Conservation (phyloP, 2,329 filamentous ascomycete genomes). For the Epichloe gansuensis region DNA sequence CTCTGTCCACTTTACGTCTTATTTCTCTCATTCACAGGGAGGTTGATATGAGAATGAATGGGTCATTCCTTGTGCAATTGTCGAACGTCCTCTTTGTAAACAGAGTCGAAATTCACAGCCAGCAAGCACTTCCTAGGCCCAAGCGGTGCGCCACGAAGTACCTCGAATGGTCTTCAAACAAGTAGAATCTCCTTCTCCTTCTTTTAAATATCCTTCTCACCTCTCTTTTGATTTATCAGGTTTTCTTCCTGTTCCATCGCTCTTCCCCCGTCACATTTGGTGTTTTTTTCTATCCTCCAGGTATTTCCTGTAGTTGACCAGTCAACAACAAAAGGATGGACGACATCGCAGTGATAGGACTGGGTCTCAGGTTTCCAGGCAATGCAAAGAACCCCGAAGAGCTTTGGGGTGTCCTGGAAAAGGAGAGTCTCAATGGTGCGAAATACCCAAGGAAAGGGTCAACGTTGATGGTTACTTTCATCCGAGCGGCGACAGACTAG, state of each 20-base stretch:
- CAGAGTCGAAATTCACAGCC: conserved; percentile 1
- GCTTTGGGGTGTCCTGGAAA: conserved; percentile 37
- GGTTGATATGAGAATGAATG: neutral
- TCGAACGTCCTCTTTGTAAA: neutral
- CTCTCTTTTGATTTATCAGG: neutral
- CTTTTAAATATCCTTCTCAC: neutral
- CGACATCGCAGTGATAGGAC: conserved; percentile 40
- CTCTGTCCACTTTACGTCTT: neutral
- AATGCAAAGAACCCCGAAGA: conserved; percentile 29
- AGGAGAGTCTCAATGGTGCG: conserved; percentile 34
- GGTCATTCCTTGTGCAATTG: neutral
- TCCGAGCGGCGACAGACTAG: conserved; percentile 35
- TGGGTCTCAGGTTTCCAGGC: conserved; percentile 40
- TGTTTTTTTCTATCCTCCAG: neutral
- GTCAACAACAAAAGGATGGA: conserved; percentile 9
- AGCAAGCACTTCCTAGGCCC: neutral
- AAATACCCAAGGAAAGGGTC: conserved; percentile 36
- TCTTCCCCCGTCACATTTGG: neutral
- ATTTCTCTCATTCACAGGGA: neutral
- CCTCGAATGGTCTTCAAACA: neutral
- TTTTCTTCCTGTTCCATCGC: neutral
- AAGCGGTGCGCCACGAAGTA: neutral
- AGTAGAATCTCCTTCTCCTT: neutral
- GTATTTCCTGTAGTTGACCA: neutral
- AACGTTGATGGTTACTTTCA: conserved; percentile 43